Percentiles rank a stretch among this genome's conserved stretches.
phyloP scores from a whole-genome alignment of 2,329 filamentous ascomycete species.

The Fusarium fujikuroi region DNA sequence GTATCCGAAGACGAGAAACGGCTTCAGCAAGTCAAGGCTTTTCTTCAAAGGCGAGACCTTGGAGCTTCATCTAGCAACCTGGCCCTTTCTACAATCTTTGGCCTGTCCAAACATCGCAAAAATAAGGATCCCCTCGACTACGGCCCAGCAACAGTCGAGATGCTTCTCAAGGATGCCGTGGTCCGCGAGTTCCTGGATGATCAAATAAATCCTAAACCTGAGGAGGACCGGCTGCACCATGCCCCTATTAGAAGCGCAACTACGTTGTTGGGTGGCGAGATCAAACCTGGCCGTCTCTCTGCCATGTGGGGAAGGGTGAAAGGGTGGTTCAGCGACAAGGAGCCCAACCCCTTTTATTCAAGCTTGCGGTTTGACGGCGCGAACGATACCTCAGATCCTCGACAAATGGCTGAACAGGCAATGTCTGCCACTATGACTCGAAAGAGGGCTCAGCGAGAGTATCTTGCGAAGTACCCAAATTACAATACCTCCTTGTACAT shows the following conservation, averaged over 20 bases:
- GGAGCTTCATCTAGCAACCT: constrained; percentile 78
- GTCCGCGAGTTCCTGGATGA: constrained; percentile 93
- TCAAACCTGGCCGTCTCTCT: constrained; percentile 69
- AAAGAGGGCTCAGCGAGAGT: constrained; percentile 90
- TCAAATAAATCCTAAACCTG: constrained; percentile 46
- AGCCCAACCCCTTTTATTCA: constrained; percentile 96
- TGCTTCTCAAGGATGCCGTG: constrained; percentile 95
- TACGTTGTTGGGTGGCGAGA: constrained; percentile 53
- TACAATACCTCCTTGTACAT: constrained; percentile 95
- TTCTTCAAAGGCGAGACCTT: constrained; percentile 89
- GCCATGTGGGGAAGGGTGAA: constrained; percentile 70
- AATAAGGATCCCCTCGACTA: constrained; percentile 89
- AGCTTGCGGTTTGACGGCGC: constrained; percentile 74
- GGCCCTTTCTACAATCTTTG: constrained; percentile 76
- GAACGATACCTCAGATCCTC: constrained; percentile 84
- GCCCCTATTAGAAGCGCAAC: constrained; percentile 48
- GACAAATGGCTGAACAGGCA: constrained; percentile 89
- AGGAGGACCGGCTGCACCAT: constrained; percentile 46
- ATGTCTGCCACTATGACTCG: constrained; percentile 84
- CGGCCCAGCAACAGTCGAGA: constrained; percentile 90
- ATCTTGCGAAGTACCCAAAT: constrained; percentile 83
- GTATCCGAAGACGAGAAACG: constrained; percentile 98
- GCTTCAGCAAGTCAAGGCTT: constrained; percentile 93
- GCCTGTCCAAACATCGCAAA: constrained; percentile 67
- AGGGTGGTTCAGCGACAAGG: constrained; percentile 68